Conservation (phyloP, 1,139 yeast species). For the Magnusiomyces tetraspermus region DNA sequence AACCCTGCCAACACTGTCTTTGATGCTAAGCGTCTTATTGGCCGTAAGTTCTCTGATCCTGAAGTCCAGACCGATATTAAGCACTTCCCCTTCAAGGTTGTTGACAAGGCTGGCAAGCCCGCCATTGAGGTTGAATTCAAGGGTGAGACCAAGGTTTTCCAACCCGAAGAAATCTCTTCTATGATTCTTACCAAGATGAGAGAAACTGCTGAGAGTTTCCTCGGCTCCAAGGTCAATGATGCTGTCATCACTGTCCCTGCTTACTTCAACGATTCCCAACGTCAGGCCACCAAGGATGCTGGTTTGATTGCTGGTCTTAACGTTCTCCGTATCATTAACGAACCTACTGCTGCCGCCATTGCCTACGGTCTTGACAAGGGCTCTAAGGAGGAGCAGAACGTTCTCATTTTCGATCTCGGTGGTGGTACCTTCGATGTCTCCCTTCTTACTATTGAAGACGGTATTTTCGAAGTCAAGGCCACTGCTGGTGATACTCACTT, state of each 20-base stretch:
- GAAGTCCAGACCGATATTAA: slow-evolving; percentile 88
- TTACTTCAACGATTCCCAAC: slow-evolving; percentile 25
- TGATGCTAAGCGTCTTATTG: slow-evolving; percentile 94
- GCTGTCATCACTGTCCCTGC: slow-evolving; percentile 92
- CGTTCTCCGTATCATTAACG: slow-evolving; percentile 89
- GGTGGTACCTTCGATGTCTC: too few species aligned
- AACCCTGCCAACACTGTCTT: slow-evolving; percentile 93
- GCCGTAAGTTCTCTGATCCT: slow-evolving; percentile 80
- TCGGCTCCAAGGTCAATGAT: slow-evolving; percentile 75
- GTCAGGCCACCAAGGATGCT: slow-evolving; percentile 39
- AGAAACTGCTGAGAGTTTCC: slow-evolving; percentile 88
- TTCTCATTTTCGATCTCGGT: slow-evolving; percentile 87
- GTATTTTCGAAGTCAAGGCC: too few species aligned
- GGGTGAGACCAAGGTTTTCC: slow-evolving; percentile 85
- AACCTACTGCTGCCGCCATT: slow-evolving; percentile 96
- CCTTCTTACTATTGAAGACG: too few species aligned
- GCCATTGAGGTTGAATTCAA: slow-evolving; percentile 83
- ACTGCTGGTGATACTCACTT: too few species aligned
- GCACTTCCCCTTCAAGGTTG: slow-evolving; percentile 93
- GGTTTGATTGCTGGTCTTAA: slow-evolving; percentile 94
- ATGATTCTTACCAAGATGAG: slow-evolving; percentile 92
- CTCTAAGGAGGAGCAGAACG: slow-evolving; percentile 76
- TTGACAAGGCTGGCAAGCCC: slow-evolving; percentile 80
- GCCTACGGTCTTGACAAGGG: slow-evolving; percentile 96
- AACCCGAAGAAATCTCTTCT: slow-evolving; percentile 92